phyloP scores from a whole-genome alignment of 257 asterid genomes.

The Mitragyna speciosa region DNA sequence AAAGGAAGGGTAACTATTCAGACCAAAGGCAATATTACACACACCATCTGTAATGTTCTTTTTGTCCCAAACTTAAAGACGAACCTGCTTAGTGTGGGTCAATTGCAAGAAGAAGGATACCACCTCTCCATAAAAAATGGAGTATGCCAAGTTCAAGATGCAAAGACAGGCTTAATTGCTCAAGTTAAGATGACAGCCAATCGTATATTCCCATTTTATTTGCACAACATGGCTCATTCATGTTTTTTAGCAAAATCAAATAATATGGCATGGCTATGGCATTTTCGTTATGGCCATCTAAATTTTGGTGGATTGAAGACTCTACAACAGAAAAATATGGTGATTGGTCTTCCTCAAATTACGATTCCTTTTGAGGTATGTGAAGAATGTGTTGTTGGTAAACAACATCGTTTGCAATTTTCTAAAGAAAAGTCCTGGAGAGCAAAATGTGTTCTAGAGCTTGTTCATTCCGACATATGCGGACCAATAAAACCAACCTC shows the following conservation, averaged over 20 bases:
- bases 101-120: conserved; percentile 15
- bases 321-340: neutral
- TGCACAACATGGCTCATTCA: too few relatives aligned
- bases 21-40: neutral
- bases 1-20: neutral
- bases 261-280: neutral
- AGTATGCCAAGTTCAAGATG: too few relatives aligned
- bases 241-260: too few relatives aligned
- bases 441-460: neutral
- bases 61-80: neutral
- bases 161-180: too few relatives aligned
- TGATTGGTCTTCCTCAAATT: neutral
- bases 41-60: neutral
- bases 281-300: neutral
- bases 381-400: neutral
- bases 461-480: neutral
- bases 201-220: too few relatives aligned
- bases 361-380: neutral
- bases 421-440: neutral
- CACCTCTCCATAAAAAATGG: too few relatives aligned
- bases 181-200: too few relatives aligned
- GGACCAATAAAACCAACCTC: neutral
- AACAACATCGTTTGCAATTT: neutral
- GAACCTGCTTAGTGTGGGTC: conserved; percentile 1
- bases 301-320: neutral